Conservation (phyloP, 129 eudicot genomes). For the Artemisia annua region DNA sequence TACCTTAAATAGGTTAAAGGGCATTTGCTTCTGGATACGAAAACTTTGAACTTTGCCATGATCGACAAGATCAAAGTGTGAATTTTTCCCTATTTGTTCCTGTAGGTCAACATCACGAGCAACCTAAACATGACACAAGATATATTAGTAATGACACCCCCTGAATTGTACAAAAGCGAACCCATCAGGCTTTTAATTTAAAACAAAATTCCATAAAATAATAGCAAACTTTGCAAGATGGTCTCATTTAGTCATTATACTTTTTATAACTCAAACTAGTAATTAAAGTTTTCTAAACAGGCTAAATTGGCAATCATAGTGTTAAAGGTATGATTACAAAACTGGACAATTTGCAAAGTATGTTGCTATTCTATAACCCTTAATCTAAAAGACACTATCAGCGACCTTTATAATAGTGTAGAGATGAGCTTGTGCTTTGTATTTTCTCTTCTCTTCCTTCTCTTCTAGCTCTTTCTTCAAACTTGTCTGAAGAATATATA, state of each 20-base stretch:
- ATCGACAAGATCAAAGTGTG: slow-evolving; percentile 93
- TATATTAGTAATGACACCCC: slow-evolving; percentile 20
- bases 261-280: too few relatives aligned
- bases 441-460: slow-evolving; percentile 81
- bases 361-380: too few relatives aligned
- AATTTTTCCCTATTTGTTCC: slow-evolving; percentile 88
- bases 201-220: background rate
- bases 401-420: slow-evolving; percentile 85
- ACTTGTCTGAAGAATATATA: slow-evolving; percentile 52
- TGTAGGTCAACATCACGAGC: slow-evolving; percentile 81
- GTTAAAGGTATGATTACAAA: too few relatives aligned
- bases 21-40: slow-evolving; percentile 85
- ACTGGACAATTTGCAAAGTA: too few relatives aligned
- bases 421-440: slow-evolving; percentile 93
- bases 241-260: too few relatives aligned
- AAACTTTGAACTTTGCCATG: slow-evolving; percentile 90
- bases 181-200: slow-evolving; percentile 1
- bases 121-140: slow-evolving; percentile 49
- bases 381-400: background rate
- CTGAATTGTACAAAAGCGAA: background rate
- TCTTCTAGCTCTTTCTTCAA: slow-evolving; percentile 91
- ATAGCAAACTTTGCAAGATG: too few relatives aligned
- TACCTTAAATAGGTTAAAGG: slow-evolving; percentile 84
- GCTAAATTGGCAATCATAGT: too few relatives aligned
- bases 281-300: too few relatives aligned